Conservation (phyloP, 768 basidiomycete genomes). For the Panaeolus papilionaceus region DNA sequence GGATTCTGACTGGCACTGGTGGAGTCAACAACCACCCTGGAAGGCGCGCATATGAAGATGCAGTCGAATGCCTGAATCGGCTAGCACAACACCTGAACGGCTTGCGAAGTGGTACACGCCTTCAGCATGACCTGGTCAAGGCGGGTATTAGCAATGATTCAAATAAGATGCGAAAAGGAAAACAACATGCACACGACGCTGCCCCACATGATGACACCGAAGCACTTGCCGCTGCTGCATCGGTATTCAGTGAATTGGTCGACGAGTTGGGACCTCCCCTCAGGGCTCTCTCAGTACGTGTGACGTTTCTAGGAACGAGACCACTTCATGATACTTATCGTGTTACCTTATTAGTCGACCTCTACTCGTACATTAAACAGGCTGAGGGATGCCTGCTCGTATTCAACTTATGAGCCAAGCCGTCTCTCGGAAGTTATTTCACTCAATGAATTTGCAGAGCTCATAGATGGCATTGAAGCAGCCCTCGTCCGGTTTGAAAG, state of each 20-base stretch:
- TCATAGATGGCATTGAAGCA: slow-evolving; percentile 70
- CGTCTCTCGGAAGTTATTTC: slow-evolving; percentile 42
- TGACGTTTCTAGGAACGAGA: not conserved
- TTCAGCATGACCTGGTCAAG: slow-evolving; percentile 84
- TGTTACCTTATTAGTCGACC: slow-evolving; percentile 48
- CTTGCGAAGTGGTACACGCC: slow-evolving; percentile 78
- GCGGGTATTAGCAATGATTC: slow-evolving; percentile 47
- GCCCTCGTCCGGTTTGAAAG: slow-evolving; percentile 79
- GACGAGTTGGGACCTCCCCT: slow-evolving; percentile 83
- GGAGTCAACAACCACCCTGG: slow-evolving; percentile 33
- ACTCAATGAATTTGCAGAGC: slow-evolving; percentile 66
- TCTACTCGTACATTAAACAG: slow-evolving; percentile 66
- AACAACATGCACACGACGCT: slow-evolving; percentile 21
- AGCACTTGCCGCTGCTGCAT: slow-evolving; percentile 67
- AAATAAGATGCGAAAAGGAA: slow-evolving; percentile 28
- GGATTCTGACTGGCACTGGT: slow-evolving; percentile 45
- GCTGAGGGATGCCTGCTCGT: slow-evolving; percentile 70
- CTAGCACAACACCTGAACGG: slow-evolving; percentile 96
- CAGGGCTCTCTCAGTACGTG: slow-evolving; percentile 71
- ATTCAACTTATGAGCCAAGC: slow-evolving; percentile 40
- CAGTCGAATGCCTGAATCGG: slow-evolving; percentile 84
- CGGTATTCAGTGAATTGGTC: slow-evolving; percentile 79
- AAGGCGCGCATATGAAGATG: slow-evolving; percentile 80
- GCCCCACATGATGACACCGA: slow-evolving; percentile 34
- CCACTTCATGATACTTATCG: not conserved